Conservation (phyloP, 2,329 filamentous ascomycete species). For the Trichoderma gracile region DNA sequence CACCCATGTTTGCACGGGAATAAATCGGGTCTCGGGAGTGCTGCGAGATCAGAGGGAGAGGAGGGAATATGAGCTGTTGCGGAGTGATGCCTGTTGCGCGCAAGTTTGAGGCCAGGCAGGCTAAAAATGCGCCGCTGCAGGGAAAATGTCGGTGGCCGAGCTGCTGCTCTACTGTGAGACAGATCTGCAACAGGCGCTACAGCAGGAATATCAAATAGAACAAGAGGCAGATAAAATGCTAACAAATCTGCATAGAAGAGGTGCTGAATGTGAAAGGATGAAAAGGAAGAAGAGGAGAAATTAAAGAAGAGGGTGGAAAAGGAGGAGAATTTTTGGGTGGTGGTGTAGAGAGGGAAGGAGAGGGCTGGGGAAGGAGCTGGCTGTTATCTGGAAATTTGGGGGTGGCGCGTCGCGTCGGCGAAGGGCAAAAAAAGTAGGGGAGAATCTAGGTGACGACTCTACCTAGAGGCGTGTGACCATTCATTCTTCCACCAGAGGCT, state of each 20-base stretch:
- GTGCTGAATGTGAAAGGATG: not conserved
- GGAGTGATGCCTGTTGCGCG: not conserved
- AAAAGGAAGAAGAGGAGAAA: not conserved
- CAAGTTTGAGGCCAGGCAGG: conserved; percentile 1
- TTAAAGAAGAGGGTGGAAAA: not conserved
- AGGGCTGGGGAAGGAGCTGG: conserved; percentile 13
- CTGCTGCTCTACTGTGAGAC: not conserved
- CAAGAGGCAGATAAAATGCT: too few species aligned
- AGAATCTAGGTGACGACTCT: conserved; percentile 7
- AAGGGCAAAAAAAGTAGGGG: conserved; percentile 19
- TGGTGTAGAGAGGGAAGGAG: conserved; percentile 10
- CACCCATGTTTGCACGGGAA: conserved; percentile 41
- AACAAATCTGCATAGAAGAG: too few species aligned
- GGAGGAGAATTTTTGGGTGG: not conserved
- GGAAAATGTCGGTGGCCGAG: not conserved
- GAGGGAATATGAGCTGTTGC: not conserved
- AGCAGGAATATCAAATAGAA: not conserved
- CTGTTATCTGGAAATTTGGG: conserved; percentile 19
- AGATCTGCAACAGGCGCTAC: not conserved
- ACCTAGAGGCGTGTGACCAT: not conserved
- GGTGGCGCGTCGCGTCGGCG: conserved; percentile 16
- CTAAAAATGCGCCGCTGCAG: conserved; percentile 25
- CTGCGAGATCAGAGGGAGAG: conserved; percentile 7
- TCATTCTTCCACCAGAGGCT: too few species aligned
- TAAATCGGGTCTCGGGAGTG: not conserved